These are phyloP conservation scores for Paralagenidium karlingii DNA, from an alignment of 352 stramenopile genomes.

Conservation along the genomic window DNA sequence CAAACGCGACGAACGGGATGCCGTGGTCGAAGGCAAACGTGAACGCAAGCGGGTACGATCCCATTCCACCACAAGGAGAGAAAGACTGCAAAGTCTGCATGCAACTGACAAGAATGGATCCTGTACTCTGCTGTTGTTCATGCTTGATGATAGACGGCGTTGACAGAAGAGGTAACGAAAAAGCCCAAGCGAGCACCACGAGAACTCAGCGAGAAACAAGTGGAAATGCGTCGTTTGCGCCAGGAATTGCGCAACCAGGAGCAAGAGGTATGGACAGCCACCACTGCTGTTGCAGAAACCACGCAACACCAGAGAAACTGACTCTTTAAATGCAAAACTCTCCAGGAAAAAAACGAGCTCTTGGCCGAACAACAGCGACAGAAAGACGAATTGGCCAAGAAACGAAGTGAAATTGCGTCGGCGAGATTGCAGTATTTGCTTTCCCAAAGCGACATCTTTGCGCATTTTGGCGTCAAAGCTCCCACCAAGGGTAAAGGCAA, in stretches of 20 bases:
- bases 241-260: conserved; percentile 71
- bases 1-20: conserved; percentile 63
- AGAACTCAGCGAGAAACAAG: conserved; percentile 50
- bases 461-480: conserved; percentile 91
- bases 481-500: conserved; percentile 48
- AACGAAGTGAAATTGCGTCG: conserved; percentile 68
- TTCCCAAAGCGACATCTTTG: conserved; percentile 95
- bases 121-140: no score
- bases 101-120: no score
- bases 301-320: no score
- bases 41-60: conserved; percentile 45
- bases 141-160: conserved; percentile 15
- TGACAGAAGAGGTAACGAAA: conserved; percentile 22
- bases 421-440: conserved; percentile 91
- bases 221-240: conserved; percentile 47
- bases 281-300: no score
- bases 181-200: conserved; percentile 20
- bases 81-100: no score
- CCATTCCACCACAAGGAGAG: background rate
- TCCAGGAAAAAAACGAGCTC: conserved; percentile 46
- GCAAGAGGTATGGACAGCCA: conserved; percentile 17
- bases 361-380: conserved; percentile 63
- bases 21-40: conserved; percentile 60
- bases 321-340: background rate
- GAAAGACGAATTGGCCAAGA: conserved; percentile 66